These are phyloP conservation scores for Haematococcus lacustris DNA, from an alignment of 139 green algal genomes.

Conservation along the genomic window DNA sequence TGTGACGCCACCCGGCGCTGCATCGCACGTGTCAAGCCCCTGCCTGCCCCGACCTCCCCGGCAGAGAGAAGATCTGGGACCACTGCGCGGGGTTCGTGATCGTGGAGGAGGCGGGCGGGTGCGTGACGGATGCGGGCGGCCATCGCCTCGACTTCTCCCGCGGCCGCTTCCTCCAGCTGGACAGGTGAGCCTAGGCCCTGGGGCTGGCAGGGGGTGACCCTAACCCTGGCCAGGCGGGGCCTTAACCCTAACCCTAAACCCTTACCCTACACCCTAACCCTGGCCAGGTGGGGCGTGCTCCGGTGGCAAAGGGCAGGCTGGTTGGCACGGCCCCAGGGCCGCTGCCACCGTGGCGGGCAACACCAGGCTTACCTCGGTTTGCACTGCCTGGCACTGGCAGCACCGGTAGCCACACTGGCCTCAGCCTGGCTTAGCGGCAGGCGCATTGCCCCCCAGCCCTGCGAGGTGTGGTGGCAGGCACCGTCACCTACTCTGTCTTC, in stretches of 20 bases:
- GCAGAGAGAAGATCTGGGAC: constrained; percentile 89
- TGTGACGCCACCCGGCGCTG: no score
- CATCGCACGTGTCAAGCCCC: no score
- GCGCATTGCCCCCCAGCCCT: not conserved
- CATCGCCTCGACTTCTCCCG: constrained; percentile 54
- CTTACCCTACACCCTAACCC: not conserved
- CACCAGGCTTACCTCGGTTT: not conserved
- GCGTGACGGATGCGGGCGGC: constrained; percentile 52
- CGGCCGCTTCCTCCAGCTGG: constrained; percentile 54
- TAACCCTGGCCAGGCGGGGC: no score
- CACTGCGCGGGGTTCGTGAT: constrained; percentile 77
- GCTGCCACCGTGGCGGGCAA: not conserved
- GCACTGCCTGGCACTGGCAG: no score
- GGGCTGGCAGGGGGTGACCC: not conserved
- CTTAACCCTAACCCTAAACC: not conserved
- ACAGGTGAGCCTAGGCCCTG: constrained; percentile 8
- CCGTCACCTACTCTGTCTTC: not conserved
- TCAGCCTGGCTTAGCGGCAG: not conserved
- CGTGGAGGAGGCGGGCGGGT: constrained; percentile 75
- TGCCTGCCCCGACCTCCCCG: no score
- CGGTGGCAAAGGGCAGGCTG: no score
- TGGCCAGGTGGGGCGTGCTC: not conserved
- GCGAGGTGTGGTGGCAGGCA: not conserved
- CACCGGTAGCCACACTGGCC: no score
- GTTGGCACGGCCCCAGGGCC: not conserved